Base-by-base conservation (phyloP, 1,284 basidiomycete genomes). In the Marasmius tenuissimus region DNA sequence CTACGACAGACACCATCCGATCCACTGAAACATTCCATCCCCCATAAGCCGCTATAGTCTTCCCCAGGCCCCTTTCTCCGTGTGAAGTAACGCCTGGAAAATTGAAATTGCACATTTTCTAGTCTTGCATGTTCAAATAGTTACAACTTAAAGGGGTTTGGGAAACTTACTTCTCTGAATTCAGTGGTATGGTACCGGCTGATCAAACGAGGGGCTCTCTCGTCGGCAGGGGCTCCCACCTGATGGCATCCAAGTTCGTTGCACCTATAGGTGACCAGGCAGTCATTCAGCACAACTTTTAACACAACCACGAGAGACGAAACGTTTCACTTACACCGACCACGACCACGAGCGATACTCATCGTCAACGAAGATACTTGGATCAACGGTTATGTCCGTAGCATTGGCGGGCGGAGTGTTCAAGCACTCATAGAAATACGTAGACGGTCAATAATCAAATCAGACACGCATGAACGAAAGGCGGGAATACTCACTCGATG, bases 241-340 rank as follows among this genome's bases (percentile, higher is more conserved):
- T 86, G 85, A 61, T 84, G 79, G 69, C 75, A 89, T 39, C 89
- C 89, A 4, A 91, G 78, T 75, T 89, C 80, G 67, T 87, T 90
- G 70, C 88, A 91, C 1, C 86, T 89, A 57, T 56, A 56, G 54
- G 42, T 22, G n/a, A 33, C 40, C 60, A 33, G 4, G 59, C 27
- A 54, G 20, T 33, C 33, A n/a, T n/a, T n/a, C n/a, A n/a, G n/a
- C n/a, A n/a, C n/a, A n/a, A n/a, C n/a, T n/a, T n/a, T n/a, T 58
- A n/a, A n/a, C n/a, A n/a, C 59, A 57, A 56, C 34, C 14, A 47
- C 2, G 6, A 51, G 35, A 35, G 49, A 49, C 42, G 16, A 37
- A 51, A 9, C 34, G 18, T 61, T n/a, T 47, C 20, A 68, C 76
- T 66, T 75, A 80, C 82, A 84, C 81, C 62, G 85, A 83, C 86